These are phyloP conservation scores for Nicotiana tabacum DNA, from an alignment of 257 asterid species.

Conservation along the genomic window DNA sequence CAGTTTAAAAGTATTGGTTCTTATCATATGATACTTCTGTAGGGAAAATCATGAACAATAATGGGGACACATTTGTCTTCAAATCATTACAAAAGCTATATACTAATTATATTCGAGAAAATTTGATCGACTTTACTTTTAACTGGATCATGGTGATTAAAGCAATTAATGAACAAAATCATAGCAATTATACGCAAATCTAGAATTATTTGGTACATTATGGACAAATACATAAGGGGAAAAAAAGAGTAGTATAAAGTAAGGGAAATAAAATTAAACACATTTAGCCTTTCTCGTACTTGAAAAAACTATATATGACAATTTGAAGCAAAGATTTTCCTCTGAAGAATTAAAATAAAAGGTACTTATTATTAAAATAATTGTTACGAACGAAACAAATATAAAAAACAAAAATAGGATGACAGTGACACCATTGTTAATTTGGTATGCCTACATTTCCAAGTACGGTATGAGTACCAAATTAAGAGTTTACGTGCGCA, in stretches of 20 bases:
- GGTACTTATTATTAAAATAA: not conserved
- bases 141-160: not conserved
- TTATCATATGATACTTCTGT: slow-evolving; percentile 18
- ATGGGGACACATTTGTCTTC: slow-evolving; percentile 35
- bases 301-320: not conserved
- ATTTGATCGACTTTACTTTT: slow-evolving; percentile 6
- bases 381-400: not conserved
- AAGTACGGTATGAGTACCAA: slow-evolving; percentile 12
- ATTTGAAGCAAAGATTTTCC: not conserved
- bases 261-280: not conserved
- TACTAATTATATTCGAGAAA: slow-evolving; percentile 5
- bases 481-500: slow-evolving; percentile 37
- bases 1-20: not conserved
- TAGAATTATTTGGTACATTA: not conserved
- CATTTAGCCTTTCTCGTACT: not conserved
- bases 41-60: slow-evolving; percentile 31
- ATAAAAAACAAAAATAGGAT: not conserved
- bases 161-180: not conserved
- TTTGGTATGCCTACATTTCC: not conserved
- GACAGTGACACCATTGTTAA: not conserved
- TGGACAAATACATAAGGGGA: not conserved
- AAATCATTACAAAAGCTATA: slow-evolving; percentile 21
- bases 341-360: not conserved
- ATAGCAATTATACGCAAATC: not conserved
- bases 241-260: too few relatives aligned